phyloP scores from a whole-genome alignment of 768 basidiomycete species.

The Mycena vitilis region DNA sequence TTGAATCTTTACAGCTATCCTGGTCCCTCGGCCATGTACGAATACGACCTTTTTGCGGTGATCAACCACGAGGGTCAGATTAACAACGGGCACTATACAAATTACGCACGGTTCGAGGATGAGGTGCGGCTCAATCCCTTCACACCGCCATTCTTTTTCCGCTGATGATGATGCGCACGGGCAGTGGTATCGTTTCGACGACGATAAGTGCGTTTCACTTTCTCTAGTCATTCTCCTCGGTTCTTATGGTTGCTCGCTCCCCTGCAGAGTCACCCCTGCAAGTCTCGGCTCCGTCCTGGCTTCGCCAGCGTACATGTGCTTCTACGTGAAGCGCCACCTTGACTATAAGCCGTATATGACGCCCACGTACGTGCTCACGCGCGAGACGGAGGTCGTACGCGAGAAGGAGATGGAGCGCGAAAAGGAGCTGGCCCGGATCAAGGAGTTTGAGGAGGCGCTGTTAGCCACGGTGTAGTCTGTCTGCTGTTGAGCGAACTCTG shows the following conservation, averaged over 20 bases:
- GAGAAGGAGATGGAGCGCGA: conserved; percentile 58
- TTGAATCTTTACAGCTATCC: conserved; percentile 53
- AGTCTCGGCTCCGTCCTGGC: conserved; percentile 73
- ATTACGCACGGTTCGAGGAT: conserved; percentile 85
- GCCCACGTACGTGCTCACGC: conserved; percentile 73
- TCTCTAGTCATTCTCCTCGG: neutral
- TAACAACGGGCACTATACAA: conserved; percentile 95
- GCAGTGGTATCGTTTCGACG: conserved; percentile 95
- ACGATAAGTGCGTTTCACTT: conserved; percentile 80
- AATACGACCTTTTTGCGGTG: conserved; percentile 93
- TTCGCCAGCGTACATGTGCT: conserved; percentile 93
- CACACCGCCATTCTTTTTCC: neutral
- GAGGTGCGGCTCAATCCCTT: conserved; percentile 63
- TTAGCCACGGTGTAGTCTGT: conserved; percentile 15
- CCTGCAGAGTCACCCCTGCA: conserved; percentile 73
- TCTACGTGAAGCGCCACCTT: conserved; percentile 91
- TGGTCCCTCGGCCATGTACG: conserved; percentile 78
- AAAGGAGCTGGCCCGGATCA: conserved; percentile 23
- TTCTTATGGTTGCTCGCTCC: neutral
- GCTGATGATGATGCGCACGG: neutral
- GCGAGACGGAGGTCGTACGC: conserved; percentile 68
- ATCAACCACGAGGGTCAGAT: conserved; percentile 96
- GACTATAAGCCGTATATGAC: conserved; percentile 82
- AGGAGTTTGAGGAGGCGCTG: conserved; percentile 27
- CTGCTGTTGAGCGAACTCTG: neutral